Evolutionary conservation across 2,329 filamentous ascomycete species (phyloP).

Genomic region (Cladophialophora bantiana): DNA sequence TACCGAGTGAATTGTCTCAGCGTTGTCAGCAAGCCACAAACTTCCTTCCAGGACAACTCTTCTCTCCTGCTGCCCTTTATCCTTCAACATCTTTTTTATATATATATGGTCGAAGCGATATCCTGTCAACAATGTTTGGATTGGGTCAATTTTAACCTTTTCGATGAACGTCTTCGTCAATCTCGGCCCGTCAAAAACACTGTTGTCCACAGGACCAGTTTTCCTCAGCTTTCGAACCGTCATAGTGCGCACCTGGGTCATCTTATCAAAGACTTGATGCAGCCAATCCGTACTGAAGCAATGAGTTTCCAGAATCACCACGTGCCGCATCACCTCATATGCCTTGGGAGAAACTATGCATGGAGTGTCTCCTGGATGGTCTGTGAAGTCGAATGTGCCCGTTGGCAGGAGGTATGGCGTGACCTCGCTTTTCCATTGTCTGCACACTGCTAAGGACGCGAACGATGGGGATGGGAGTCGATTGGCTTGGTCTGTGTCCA

Average conservation of each 20-base stretch:
- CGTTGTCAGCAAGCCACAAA: neutral
- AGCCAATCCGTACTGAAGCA: conserved; percentile 22
- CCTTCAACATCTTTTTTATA: conserved; percentile 14
- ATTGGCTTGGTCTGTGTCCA: neutral
- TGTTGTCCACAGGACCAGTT: neutral
- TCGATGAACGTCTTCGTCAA: conserved; percentile 7
- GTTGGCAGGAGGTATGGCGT: conserved; percentile 12
- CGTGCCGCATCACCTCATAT: conserved; percentile 15
- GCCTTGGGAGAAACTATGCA: neutral
- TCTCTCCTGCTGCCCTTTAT: neutral
- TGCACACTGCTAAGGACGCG: conserved; percentile 18
- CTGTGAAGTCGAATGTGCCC: conserved; percentile 20
- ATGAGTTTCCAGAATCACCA: conserved; percentile 16
- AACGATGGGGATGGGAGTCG: conserved; percentile 6
- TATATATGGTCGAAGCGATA: conserved; percentile 23
- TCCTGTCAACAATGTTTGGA: conserved; percentile 12
- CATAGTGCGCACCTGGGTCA: conserved; percentile 9
- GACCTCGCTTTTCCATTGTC: conserved; percentile 16
- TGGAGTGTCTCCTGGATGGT: conserved; percentile 13
- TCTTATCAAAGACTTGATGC: conserved; percentile 15
- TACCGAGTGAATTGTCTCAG: conserved; percentile 11
- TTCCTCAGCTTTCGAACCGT: conserved; percentile 13
- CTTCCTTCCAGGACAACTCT: conserved; percentile 9
- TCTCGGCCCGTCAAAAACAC: conserved; percentile 3
- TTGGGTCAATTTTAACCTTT: conserved; percentile 1